These are phyloP conservation scores for Serendipita indica DNA, from an alignment of 768 basidiomycete genomes.

Conservation along the genomic window DNA sequence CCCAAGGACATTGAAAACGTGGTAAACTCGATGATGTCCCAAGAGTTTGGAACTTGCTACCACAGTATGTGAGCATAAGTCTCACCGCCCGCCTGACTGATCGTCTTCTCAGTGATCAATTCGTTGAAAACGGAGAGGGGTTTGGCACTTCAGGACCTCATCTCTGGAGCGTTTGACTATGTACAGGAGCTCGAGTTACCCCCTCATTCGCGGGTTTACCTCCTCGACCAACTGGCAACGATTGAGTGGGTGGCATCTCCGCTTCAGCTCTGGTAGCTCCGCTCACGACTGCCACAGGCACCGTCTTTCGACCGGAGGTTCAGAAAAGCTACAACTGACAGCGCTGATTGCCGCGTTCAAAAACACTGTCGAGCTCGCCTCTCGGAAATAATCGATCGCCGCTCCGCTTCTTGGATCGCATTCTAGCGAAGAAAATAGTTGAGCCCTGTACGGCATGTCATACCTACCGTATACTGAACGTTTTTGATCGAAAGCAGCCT, in stretches of 20 bases:
- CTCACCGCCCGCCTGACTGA: not conserved
- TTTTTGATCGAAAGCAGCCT: too few relatives aligned
- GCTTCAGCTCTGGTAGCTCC: not conserved
- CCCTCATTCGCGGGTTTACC: conserved; percentile 71
- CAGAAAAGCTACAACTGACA: conserved; percentile 86
- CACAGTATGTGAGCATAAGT: conserved; percentile 35
- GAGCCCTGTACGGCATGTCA: too few relatives aligned
- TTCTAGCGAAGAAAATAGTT: too few relatives aligned
- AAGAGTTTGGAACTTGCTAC: conserved; percentile 88
- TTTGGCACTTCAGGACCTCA: conserved; percentile 85
- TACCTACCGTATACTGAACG: too few relatives aligned
- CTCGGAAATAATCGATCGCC: not conserved
- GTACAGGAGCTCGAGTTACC: conserved; percentile 76
- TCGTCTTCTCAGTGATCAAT: conserved; percentile 49
- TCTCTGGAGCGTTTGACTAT: conserved; percentile 84
- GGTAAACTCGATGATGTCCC: conserved; percentile 87
- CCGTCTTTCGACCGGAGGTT: conserved; percentile 81
- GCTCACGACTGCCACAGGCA: conserved; percentile 39
- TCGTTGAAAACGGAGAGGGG: conserved; percentile 83
- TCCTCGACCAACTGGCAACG: conserved; percentile 88
- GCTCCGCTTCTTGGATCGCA: too few relatives aligned
- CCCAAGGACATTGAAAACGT: conserved; percentile 88
- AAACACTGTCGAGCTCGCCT: conserved; percentile 57
- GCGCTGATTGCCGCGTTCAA: conserved; percentile 89
- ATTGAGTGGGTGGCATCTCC: conserved; percentile 56